These are phyloP conservation scores for Suhomyces bokatorum DNA, from an alignment of 1,139 yeast genomes.

Conservation along the genomic window DNA sequence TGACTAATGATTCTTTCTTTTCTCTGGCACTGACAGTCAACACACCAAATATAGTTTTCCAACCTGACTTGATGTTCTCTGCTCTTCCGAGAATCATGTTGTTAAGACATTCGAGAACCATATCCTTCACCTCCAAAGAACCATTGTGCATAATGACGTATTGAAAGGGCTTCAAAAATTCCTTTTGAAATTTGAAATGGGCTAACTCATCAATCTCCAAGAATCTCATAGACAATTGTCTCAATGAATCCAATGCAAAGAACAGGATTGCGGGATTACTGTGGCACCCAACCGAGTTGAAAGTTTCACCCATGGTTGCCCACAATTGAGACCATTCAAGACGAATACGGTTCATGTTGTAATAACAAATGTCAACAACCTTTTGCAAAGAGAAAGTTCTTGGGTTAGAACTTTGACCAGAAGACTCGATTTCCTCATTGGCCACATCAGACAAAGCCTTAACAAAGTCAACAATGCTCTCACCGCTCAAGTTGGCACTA, in stretches of 20 bases:
- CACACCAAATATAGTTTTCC: conserved; percentile 87
- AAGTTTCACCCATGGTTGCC: conserved; percentile 90
- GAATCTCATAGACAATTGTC: conserved; percentile 91
- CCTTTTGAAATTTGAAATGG: conserved; percentile 94
- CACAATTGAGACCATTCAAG: conserved; percentile 97
- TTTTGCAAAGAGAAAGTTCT: conserved; percentile 91
- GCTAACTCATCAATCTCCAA: conserved; percentile 91
- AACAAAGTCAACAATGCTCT: conserved; percentile 84
- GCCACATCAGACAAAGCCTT: conserved; percentile 85
- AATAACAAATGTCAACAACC: conserved; percentile 95
- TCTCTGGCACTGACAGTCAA: conserved; percentile 65
- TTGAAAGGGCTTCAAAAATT: conserved; percentile 88
- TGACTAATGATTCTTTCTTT: conserved; percentile 57
- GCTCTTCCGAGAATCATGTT: conserved; percentile 84
- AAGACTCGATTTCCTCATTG: conserved; percentile 85
- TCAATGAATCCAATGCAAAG: conserved; percentile 89
- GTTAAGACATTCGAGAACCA: conserved; percentile 87
- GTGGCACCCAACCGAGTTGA: conserved; percentile 83
- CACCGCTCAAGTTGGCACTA: conserved; percentile 77
- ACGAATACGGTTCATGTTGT: conserved; percentile 94
- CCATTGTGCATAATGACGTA: conserved; percentile 70
- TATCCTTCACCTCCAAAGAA: conserved; percentile 73
- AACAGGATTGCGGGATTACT: conserved; percentile 73
- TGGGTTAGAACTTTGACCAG: conserved; percentile 80
- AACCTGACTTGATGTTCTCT: conserved; percentile 80